A percentile compares a stretch with the other conserved stretches of the same genome.
Conservation (phyloP, 2,329 filamentous ascomycete species). For the Ophiostoma montium region DNA sequence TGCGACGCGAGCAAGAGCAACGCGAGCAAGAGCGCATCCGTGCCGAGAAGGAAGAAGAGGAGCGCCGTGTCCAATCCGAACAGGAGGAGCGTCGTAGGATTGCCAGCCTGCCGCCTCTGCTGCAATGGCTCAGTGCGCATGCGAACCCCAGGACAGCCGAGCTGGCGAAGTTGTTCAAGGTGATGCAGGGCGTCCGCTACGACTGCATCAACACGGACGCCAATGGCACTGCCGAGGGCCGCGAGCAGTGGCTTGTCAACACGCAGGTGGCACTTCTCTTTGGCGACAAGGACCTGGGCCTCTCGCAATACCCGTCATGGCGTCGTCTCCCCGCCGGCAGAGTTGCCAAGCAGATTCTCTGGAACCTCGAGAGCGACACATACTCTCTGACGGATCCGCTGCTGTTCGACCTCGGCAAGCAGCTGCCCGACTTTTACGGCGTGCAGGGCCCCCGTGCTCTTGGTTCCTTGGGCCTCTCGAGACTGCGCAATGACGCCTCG, state of each 20-base stretch:
- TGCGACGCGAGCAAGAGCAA: constrained; percentile 22
- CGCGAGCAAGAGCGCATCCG: constrained; percentile 12
- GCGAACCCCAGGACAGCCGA: constrained; percentile 35
- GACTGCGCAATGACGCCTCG: constrained; percentile 34
- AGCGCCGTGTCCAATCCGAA: constrained; percentile 31
- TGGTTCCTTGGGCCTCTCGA: constrained; percentile 28
- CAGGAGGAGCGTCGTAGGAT: constrained; percentile 41
- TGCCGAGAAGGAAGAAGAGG: constrained; percentile 29
- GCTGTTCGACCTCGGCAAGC: constrained; percentile 37
- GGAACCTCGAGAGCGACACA: constrained; percentile 41
- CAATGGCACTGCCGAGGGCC: constrained; percentile 39
- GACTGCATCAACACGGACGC: constrained; percentile 44
- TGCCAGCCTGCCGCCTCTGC: constrained; percentile 42
- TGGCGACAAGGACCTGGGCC: constrained; percentile 47
- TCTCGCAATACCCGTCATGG: constrained; percentile 48
- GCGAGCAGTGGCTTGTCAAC: constrained; percentile 53
- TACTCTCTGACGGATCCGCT: constrained; percentile 39
- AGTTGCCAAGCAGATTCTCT: constrained; percentile 44
- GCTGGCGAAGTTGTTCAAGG: constrained; percentile 39
- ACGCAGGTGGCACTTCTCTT: constrained; percentile 48
- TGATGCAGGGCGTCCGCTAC: constrained; percentile 46
- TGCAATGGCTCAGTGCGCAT: constrained; percentile 45
- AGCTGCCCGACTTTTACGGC: constrained; percentile 39
- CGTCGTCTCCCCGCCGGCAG: constrained; percentile 36
- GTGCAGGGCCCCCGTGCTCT: constrained; percentile 30